Evolutionary conservation across 1,284 basidiomycete genomes (phyloP), one percentile per base, ranked within the genome.

Genomic region (Malassezia globosa): DNA sequence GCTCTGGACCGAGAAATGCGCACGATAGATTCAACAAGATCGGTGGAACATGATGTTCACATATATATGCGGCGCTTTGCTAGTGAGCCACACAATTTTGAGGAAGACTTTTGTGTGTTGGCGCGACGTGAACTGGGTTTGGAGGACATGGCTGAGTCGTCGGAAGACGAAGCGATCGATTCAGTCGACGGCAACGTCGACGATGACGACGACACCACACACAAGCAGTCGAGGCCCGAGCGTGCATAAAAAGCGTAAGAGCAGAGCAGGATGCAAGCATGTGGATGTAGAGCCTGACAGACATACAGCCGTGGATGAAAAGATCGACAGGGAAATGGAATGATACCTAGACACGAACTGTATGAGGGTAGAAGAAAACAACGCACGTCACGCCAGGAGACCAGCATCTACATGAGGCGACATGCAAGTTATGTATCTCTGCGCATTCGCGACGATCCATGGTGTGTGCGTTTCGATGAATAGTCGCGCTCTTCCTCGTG

Each of bases 1-100:
- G 50, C 51, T 3, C 50, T 69, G 19, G 63, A 66, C 7, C 35
- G 41, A 4, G 41, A 55, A 18, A 38, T 60, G 21, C 46, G 29
- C 11, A 16, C 11, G 29, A 4, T 16, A 11, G 11, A 31, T 31
- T 16, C 16, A 31, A 11, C 11, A 13, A 11, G 11, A 31, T 11
- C 29, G 11, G 11, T 31, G 11, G 29, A 31, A 31, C 11, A 11
- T 16, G 29, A 11, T 16, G 29, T 31, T 2, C 16, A 13, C 11
- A 16, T 16, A 11, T 31, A 31, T 31, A 31, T 31, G 29, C 11
- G 11, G 16, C 29, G 11, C 16, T 31, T 31, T 3, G 29, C 11
- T 31, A 11, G 11, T 4, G 29, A 31, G 29, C 29, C 29, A 2
- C 11, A 16, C 29, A 16, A 31, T 31, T 31, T 23, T 1, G 39